Evolutionary conservation across 805 yeast genomes (phyloP), one percentile per base, ranked within the genome.

Genomic region (Cephaloascus fragrans): DNA sequence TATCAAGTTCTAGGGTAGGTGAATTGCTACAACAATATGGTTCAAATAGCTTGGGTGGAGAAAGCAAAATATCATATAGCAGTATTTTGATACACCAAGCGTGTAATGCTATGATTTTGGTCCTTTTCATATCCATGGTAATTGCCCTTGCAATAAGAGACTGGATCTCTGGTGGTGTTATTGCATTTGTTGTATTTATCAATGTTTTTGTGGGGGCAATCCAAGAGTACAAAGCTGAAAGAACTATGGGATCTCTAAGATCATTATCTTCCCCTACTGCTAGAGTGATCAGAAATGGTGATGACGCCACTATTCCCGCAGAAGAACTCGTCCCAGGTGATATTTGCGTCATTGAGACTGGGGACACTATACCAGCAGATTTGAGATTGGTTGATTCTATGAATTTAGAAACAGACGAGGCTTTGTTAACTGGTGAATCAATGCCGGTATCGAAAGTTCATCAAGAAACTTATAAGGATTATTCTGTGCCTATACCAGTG

Each of bases 111-210:
- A 83, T 83, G 93, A 77, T 82, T 37, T 57, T 83, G 45, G 90
- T 83, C 6, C 64, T 82, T 46, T 58, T 82, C 39, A 79, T 80
- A 29, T 75, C 86, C 15, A 74, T 79, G 83, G 56, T 76, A 17
- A 80, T 83, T 38, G 79, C 89, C 3, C 67, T 82, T 37, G 88
- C 82, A 17, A 80, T 83, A 46, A 66, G 68, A 41, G 90, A 83
- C 55, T 83, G 85, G 82, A 83, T 83, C 46, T 77, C 86, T 6
- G 93, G 88, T 37, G 93, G 90, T 39, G 90, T 83, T 26, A 80
- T 83, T 52, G 77, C 75, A 1, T 80, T 73, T 36, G 89, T 83
- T 18, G 75, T 83, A 23, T 53, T 56, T 26, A 65, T 83, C 40
- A 83, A 83, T 51, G 75, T 83, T 29, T 57, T 59, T 20, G 80